Percentiles rank a stretch among this genome's conserved stretches.
phyloP scores from a whole-genome alignment of 1,139 yeast species.

The Scheffersomyces quercinus region DNA sequence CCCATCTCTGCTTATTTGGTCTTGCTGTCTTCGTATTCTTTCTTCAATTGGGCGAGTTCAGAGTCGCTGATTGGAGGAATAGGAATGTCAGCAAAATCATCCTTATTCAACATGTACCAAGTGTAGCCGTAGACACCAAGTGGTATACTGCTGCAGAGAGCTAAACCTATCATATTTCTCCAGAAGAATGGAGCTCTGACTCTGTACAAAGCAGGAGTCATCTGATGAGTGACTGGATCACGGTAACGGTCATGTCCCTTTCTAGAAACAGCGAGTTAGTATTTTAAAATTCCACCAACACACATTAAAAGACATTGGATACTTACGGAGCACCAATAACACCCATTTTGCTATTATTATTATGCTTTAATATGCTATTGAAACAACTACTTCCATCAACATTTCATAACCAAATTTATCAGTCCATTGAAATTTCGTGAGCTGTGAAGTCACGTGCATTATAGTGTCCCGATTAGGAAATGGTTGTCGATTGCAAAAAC shows the following conservation, averaged over 20 bases:
- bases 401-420: too few species aligned
- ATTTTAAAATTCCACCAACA: background rate
- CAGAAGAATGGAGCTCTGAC: constrained; percentile 86
- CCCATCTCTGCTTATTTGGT: constrained; percentile 8
- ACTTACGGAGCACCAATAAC: constrained; percentile 44
- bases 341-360: constrained; percentile 22
- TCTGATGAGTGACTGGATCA: constrained; percentile 76
- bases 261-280: constrained; percentile 17
- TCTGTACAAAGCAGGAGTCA: constrained; percentile 91
- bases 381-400: too few species aligned
- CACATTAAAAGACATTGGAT: background rate
- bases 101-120: constrained; percentile 67
- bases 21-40: constrained; percentile 60
- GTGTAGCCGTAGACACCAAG: constrained; percentile 75
- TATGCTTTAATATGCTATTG: background rate
- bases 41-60: constrained; percentile 69
- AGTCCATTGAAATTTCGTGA: too few species aligned
- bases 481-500: too few species aligned
- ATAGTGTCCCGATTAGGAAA: too few species aligned
- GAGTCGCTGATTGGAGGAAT: constrained; percentile 86
- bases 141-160: constrained; percentile 59
- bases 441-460: too few species aligned
- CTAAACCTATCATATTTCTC: constrained; percentile 67
- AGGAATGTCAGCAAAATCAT: constrained; percentile 88
- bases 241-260: constrained; percentile 52